Evolutionary conservation across 768 basidiomycete genomes (phyloP).

Genomic region (Pulveroboletus sp.): DNA sequence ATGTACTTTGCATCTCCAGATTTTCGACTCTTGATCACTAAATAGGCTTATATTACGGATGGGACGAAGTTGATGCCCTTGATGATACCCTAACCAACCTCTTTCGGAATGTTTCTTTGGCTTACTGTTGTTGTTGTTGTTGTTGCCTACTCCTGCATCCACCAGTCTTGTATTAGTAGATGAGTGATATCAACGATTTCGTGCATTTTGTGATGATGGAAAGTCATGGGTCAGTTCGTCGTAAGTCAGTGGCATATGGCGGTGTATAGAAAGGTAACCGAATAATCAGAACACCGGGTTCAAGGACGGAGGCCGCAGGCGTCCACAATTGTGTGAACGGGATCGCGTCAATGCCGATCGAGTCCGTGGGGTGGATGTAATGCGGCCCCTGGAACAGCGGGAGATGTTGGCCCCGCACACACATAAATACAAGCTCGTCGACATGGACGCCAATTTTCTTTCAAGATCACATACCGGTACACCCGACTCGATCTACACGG

Average conservation of each 20-base stretch:
- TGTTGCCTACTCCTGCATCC: background rate
- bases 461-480: constrained; percentile 4
- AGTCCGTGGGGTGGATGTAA: background rate
- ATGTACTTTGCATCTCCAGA: constrained; percentile 7
- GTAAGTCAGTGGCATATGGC: no score
- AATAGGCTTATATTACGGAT: constrained; percentile 1
- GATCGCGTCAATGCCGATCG: background rate
- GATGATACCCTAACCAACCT: constrained; percentile 14
- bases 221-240: no score
- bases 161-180: constrained; percentile 15
- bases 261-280: constrained; percentile 3
- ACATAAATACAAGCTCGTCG: background rate
- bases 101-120: constrained; percentile 9
- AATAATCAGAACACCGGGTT: constrained; percentile 14
- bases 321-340: constrained; percentile 11
- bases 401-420: background rate
- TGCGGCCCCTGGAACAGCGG: background rate
- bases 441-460: background rate
- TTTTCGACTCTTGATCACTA: background rate
- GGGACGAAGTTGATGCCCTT: constrained; percentile 19
- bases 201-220: background rate
- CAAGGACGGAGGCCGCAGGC: constrained; percentile 8
- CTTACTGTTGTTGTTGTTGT: background rate
- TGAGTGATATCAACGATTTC: background rate
- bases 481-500: background rate